Evolutionary conservation across 2,329 filamentous ascomycete species (phyloP).

Genomic region (Sclerotinia glacialis): DNA sequence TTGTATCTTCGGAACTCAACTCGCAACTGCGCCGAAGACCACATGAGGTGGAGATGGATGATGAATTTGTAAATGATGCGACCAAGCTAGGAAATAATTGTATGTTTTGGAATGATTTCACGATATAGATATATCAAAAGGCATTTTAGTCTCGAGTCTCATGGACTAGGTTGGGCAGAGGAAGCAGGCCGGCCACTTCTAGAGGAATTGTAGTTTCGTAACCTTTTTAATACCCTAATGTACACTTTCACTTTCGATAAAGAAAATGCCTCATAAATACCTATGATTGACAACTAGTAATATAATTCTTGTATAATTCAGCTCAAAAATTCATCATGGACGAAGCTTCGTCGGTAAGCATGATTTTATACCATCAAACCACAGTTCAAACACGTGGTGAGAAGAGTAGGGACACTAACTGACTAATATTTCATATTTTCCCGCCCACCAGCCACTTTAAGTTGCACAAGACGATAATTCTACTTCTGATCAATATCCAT

Average conservation of each 20-base stretch:
- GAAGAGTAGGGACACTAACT: too few relatives aligned
- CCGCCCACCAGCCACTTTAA: constrained; percentile 8
- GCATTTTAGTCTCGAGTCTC: constrained; percentile 12
- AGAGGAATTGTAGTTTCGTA: constrained; percentile 21
- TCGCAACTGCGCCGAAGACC: constrained; percentile 45
- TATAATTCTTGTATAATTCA: background rate
- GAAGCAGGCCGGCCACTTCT: constrained; percentile 24
- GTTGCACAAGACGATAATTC: background rate
- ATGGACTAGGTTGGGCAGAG: background rate
- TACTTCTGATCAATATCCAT: background rate
- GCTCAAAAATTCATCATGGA: background rate
- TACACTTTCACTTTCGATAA: constrained; percentile 17
- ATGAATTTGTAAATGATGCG: constrained; percentile 14
- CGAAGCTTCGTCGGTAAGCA: background rate
- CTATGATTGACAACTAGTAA: background rate
- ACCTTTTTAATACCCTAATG: constrained; percentile 29
- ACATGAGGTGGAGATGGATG: constrained; percentile 21
- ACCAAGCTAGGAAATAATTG: background rate
- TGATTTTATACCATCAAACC: background rate
- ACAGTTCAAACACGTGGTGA: constrained; percentile 1
- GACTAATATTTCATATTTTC: background rate
- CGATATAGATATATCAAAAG: constrained; percentile 27
- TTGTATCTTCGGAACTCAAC: constrained; percentile 81
- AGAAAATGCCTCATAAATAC: background rate
- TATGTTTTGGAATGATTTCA: constrained; percentile 28